Evolutionary conservation across 345 rosid genomes (phyloP).

Genomic region (Hibiscus mutabilis): DNA sequence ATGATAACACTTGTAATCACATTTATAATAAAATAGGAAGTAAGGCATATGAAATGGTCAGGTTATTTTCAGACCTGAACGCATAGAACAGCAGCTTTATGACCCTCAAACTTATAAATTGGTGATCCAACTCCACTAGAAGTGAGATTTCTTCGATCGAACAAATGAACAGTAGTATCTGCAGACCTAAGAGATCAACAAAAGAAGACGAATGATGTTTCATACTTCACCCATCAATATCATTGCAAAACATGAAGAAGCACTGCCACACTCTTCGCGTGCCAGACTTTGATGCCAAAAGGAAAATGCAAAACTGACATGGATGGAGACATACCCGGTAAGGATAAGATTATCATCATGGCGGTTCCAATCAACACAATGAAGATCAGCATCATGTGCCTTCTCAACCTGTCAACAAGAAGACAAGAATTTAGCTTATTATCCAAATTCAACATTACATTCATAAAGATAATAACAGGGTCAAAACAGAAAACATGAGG

Average conservation of each 20-base stretch:
- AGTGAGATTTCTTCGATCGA: constrained; percentile 80
- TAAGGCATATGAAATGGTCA: neutral
- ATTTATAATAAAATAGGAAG: neutral
- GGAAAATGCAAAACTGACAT: neutral
- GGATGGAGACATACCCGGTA: constrained; percentile 60
- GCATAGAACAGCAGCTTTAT: constrained; percentile 82
- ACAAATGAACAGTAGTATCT: constrained; percentile 85
- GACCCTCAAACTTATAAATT: constrained; percentile 77
- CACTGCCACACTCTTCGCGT: neutral
- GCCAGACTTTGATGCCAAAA: neutral
- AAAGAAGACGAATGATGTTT: constrained; percentile 2
- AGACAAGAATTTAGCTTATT: constrained; percentile 1
- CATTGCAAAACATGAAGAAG: constrained; percentile 1
- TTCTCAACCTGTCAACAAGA: constrained; percentile 66
- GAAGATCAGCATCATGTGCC: constrained; percentile 94
- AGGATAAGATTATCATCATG: constrained; percentile 80
- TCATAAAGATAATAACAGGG: neutral
- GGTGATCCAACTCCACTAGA: constrained; percentile 75
- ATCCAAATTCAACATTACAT: neutral
- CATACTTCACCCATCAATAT: constrained; percentile 2
- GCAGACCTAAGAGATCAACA: constrained; percentile 65
- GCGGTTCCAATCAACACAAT: constrained; percentile 97
- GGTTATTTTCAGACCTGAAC: constrained; percentile 55
- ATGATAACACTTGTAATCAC: neutral
- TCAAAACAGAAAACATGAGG: neutral